Conservation (phyloP, 1,139 yeast genomes). For the Hyphopichia burtonii region DNA sequence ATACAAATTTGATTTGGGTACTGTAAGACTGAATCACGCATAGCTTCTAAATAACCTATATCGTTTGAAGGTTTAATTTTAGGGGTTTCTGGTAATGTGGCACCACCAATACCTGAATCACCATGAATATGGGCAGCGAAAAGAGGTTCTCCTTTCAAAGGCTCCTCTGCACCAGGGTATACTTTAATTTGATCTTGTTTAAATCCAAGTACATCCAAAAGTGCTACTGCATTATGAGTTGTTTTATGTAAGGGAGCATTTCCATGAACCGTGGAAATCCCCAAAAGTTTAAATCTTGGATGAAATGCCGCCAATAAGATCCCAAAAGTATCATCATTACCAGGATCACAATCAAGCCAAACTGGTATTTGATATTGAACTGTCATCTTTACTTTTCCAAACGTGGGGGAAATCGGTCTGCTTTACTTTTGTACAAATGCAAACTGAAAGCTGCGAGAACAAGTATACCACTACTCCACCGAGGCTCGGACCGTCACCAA, state of each 20-base stretch:
- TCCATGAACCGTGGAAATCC: conserved; percentile 82
- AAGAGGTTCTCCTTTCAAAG: conserved; percentile 49
- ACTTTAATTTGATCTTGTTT: conserved; percentile 53
- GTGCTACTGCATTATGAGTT: conserved; percentile 65
- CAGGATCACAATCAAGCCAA: conserved; percentile 95
- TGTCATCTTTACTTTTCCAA: conserved; percentile 13
- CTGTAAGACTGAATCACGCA: conserved; percentile 47
- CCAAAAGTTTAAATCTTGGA: conserved; percentile 60
- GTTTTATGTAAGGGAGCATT: conserved; percentile 69
- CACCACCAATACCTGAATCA: conserved; percentile 71
- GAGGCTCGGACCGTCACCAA: no score
- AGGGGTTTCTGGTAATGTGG: conserved; percentile 54
- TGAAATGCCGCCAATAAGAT: conserved; percentile 60
- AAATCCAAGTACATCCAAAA: conserved; percentile 57
- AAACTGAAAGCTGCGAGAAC: no score
- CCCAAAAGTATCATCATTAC: conserved; percentile 87
- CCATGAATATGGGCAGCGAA: conserved; percentile 75
- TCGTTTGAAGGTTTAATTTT: conserved; percentile 25
- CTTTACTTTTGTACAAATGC: neutral
- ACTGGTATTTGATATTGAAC: conserved; percentile 45
- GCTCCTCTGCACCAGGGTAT: conserved; percentile 61
- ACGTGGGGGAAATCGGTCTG: neutral
- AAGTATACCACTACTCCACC: no score
- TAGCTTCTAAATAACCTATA: conserved; percentile 53
- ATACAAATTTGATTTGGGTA: conserved; percentile 51